A percentile compares a stretch with the other conserved stretches of the same genome.
Evolutionary conservation across 2,329 filamentous ascomycete species (phyloP).

Genomic region (Hypoxylon sp.): DNA sequence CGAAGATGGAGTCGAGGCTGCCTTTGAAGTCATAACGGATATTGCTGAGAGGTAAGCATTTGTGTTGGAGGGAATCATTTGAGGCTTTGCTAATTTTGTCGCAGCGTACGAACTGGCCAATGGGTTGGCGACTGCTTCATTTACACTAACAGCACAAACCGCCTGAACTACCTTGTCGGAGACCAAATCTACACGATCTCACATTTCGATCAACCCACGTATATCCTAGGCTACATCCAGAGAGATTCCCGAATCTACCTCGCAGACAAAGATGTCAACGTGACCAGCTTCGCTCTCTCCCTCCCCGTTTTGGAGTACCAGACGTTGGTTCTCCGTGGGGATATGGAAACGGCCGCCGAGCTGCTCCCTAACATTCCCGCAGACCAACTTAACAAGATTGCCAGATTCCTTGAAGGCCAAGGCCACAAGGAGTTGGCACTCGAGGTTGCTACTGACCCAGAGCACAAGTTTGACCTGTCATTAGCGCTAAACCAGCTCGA

Average conservation of each 20-base stretch:
- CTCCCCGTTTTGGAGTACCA: conserved; percentile 96
- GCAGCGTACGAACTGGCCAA: conserved; percentile 87
- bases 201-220: conserved; percentile 95
- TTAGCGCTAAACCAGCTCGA: conserved; percentile 83
- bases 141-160: conserved; percentile 96
- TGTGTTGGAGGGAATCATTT: too few species aligned
- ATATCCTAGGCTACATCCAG: conserved; percentile 93
- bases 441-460: conserved; percentile 90
- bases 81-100: conserved; percentile 39
- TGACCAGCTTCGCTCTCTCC: conserved; percentile 90
- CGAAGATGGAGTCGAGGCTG: conserved; percentile 90
- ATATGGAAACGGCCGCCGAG: conserved; percentile 90
- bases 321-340: conserved; percentile 90
- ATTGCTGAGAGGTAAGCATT: conserved; percentile 80
- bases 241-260: conserved; percentile 95
- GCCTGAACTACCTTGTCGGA: conserved; percentile 95
- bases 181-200: conserved; percentile 98
- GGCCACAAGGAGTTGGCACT: conserved; percentile 96
- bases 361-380: conserved; percentile 83
- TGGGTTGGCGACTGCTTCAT: conserved; percentile 99
- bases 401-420: conserved; percentile 95
- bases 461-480: conserved; percentile 96
- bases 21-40: conserved; percentile 95
- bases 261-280: conserved; percentile 91
- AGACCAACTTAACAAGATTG: conserved; percentile 98